Base-by-base conservation (phyloP, 495 filamentous ascomycete species). In the Hyaloscypha hepaticicola region DNA sequence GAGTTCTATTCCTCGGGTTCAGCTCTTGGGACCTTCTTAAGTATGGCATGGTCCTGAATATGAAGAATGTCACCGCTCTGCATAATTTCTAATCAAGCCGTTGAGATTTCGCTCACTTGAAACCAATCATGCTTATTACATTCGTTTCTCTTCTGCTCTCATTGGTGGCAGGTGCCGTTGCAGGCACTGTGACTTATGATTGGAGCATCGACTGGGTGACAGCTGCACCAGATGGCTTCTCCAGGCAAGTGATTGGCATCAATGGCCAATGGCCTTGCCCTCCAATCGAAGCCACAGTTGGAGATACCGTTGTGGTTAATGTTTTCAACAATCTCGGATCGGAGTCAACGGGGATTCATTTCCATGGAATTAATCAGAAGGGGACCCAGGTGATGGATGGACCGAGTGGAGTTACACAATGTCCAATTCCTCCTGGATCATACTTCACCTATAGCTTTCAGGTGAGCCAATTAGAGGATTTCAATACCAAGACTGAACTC, bases 261-360 rank as follows among this genome's bases (percentile, higher is more conserved):
- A 93, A 96, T 73, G 82, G 82, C 11, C 74, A 85, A 67, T 95
- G 89, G 89, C 90, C 91, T 21, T 80, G 88, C 51, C 91, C 90
- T 3, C 68, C 76, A 16, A 85, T 94, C 49, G 82, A 91, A 65
- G 61, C 50, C 48, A 19, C 85, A 91, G 45, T 88, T 57, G 89
- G 89, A 25, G 91, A 95, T 67, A 81, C 78, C 25, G 70, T 96
- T 33, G 74, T 90, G 11, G 80, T 93, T 50, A 85, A 91, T 66
- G 73, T 93, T 63, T 75, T 81, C 66, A 96, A 96, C 75, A 77
- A 82, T 21, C 80, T 96, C 11, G 88, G 83, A 5, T 87, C 93
- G 70, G 78, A 92, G 71, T 83, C 78, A 22, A 88, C 89, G 3
- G 84, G 83, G 28, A 75, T 95, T 4, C 91, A 96, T 78, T 96